phyloP scores from a whole-genome alignment of 2,329 filamentous ascomycete species.

The Monosporascus sp. region DNA sequence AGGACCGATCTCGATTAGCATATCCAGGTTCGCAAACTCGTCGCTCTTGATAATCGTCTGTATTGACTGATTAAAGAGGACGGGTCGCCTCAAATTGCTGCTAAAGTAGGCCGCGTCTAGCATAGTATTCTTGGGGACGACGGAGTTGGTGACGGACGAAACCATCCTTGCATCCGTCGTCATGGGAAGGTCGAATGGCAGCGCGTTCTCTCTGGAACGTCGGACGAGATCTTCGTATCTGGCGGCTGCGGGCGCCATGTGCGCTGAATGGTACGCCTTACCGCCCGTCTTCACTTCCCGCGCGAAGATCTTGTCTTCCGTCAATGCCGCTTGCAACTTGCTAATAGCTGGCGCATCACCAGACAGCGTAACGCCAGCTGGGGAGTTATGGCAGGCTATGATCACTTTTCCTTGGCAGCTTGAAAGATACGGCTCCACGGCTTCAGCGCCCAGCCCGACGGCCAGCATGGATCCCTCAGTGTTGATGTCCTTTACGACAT shows the following conservation, averaged over 20 bases:
- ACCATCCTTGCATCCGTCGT: neutral
- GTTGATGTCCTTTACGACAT: constrained; percentile 28
- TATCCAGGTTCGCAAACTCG: neutral
- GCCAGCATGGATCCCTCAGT: constrained; percentile 20
- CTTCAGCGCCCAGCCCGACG: constrained; percentile 5
- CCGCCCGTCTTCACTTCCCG: neutral
- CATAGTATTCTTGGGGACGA: neutral
- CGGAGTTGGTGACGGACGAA: neutral
- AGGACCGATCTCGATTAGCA: constrained; percentile 13
- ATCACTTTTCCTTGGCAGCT: neutral
- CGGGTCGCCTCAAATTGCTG: neutral
- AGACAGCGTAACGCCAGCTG: constrained; percentile 1
- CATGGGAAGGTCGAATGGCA: neutral
- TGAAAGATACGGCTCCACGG: constrained; percentile 3
- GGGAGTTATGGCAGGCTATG: constrained; percentile 6
- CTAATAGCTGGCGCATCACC: constrained; percentile 3
- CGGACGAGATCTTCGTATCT: neutral
- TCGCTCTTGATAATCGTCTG: neutral
- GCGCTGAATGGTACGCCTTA: constrained; percentile 8
- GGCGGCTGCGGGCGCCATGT: constrained; percentile 2
- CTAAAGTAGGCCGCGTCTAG: neutral
- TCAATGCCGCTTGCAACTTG: neutral
- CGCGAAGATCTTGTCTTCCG: constrained; percentile 1
- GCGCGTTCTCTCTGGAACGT: neutral
- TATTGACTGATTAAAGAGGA: neutral